Evolutionary conservation across 352 stramenopile genomes (phyloP), one percentile per base, ranked within the genome.

Genomic region (Globisporangium cederbergense): DNA sequence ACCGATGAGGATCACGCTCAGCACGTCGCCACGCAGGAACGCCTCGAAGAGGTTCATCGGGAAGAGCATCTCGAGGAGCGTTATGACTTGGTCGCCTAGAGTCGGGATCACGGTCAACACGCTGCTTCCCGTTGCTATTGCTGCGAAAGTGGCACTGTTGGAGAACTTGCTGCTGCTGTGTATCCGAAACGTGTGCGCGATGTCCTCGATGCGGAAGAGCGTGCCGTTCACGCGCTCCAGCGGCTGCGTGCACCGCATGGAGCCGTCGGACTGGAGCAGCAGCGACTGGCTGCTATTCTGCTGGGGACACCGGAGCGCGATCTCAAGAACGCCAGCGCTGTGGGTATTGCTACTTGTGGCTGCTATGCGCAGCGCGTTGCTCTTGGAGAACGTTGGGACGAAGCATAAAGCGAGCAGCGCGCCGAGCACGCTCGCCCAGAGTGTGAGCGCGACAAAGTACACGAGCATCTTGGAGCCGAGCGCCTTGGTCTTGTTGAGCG

Each of bases 351-450:
- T 56, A 3, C 46, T 47, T 18, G 30, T 42, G 49, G 62, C 46
- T 4, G 67, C 36, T 67, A 73, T 64, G 42, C 52, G 62, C 38
- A 86, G 68, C 14, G 30, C 11, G 9, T 38, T 61, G 56, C 53
- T 79, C 11, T 47, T 55, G 2, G 66, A 65, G 8, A 88, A 73
- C 43, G 79, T 65, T 22, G 72, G 66, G 36, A 73, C 67, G 28
- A 81, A 68, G n/a, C 62, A 70, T 20, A 83, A 56, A 16, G 66
- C 74, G 20, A 87, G 53, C n/a, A 88, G 40, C 28, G 72, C 73
- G 16, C 82, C 82, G 20, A 91, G n/a, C 0, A 65, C 59, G 47
- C 79, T 84, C 38, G 76, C 80, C 53, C 70, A 70, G 38, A 89
- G 49, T 49, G 77, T 83, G 10, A 70, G 63, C 3, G 60, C 54